Conservation (phyloP, 306 rosid genomes). For the Sicyos edulis region DNA sequence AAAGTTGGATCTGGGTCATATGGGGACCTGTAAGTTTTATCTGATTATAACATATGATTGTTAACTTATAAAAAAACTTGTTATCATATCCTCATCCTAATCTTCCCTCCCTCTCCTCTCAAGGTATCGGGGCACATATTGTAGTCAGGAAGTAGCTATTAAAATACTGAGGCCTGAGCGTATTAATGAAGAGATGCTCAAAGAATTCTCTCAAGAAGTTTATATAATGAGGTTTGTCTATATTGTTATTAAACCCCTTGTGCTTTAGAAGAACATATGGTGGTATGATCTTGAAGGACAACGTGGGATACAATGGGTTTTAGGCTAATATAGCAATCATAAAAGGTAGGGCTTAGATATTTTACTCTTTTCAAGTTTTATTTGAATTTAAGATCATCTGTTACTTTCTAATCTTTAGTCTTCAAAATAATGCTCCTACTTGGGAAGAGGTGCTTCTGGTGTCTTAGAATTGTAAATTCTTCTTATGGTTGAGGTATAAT, state of each 20-base stretch:
- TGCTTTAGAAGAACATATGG: not conserved
- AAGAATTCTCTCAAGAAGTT: conserved; percentile 95
- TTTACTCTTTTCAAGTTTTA: not conserved
- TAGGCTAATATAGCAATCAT: conserved; percentile 11
- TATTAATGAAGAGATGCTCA: conserved; percentile 72
- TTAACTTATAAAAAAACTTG: conserved; percentile 21
- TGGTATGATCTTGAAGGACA: conserved; percentile 8
- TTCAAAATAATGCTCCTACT: conserved; percentile 8
- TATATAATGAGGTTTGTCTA: conserved; percentile 87
- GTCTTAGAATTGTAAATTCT: not conserved
- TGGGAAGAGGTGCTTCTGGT: conserved; percentile 14
- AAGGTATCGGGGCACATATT: conserved; percentile 88
- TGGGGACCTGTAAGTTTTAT: conserved; percentile 84
- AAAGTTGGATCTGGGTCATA: conserved; percentile 97
- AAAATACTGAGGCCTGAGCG: conserved; percentile 85
- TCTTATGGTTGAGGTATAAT: not conserved
- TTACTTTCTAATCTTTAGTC: conserved; percentile 15
- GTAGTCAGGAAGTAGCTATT: conserved; percentile 95
- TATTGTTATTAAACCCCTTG: conserved; percentile 22
- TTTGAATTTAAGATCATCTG: conserved; percentile 10
- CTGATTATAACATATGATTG: conserved; percentile 24
- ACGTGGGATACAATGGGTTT: conserved; percentile 10
- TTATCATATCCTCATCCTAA: conserved; percentile 31
- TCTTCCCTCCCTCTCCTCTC: conserved; percentile 31
- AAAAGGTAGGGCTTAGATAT: conserved; percentile 1